Evolutionary conservation across 345 rosid species (phyloP).

Genomic region (Salix exigua): DNA sequence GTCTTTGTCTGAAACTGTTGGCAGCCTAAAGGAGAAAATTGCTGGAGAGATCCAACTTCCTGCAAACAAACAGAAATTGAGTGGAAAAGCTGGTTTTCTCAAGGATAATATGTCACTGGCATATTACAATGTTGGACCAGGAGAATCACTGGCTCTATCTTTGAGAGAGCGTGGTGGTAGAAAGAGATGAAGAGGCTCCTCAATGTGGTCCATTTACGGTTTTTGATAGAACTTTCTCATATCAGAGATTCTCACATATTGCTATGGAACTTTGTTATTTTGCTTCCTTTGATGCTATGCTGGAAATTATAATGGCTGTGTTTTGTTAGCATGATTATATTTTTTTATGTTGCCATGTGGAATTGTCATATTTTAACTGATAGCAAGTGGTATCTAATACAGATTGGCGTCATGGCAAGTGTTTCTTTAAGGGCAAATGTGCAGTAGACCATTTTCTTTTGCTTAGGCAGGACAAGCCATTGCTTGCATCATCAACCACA

Average conservation of each 20-base stretch:
- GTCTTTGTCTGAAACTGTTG: conserved; percentile 65
- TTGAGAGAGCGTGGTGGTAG: conserved; percentile 86
- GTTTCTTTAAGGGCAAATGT: conserved; percentile 5
- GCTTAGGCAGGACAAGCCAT: conserved; percentile 15
- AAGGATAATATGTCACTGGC: conserved; percentile 90
- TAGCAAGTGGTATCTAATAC: conserved; percentile 25
- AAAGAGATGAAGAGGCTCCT: conserved; percentile 53
- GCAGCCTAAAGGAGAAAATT: conserved; percentile 88
- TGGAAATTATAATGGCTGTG: conserved; percentile 20
- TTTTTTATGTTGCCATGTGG: neutral
- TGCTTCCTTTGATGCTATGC: conserved; percentile 2
- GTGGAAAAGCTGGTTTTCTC: conserved; percentile 83
- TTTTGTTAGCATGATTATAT: conserved; percentile 11
- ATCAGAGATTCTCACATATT: neutral
- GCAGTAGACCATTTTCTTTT: conserved; percentile 16
- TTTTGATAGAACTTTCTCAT: conserved; percentile 11
- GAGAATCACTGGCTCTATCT: conserved; percentile 59
- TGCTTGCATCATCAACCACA: neutral
- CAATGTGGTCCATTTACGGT: conserved; percentile 15
- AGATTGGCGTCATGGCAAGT: conserved; percentile 29
- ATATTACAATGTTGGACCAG: conserved; percentile 66
- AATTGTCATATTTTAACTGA: conserved; percentile 19
- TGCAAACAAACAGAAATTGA: conserved; percentile 82
- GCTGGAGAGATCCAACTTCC: conserved; percentile 83
- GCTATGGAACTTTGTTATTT: conserved; percentile 1